Conservation (phyloP, 2,329 filamentous ascomycete genomes). For the Lecanosticta acicola region DNA sequence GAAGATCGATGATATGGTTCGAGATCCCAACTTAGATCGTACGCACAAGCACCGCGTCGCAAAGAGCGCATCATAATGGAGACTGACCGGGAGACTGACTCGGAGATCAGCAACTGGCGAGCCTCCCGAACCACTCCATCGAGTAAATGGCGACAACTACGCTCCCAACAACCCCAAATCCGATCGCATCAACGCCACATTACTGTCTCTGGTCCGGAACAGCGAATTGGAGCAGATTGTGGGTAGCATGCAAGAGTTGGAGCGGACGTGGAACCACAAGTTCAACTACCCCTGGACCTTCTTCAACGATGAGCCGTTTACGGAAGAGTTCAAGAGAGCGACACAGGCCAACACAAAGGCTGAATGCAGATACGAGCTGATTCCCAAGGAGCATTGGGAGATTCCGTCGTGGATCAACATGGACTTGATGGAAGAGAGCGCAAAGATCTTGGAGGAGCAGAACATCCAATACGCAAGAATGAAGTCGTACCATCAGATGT, state of each 20-base stretch:
- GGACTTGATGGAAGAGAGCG: slow-evolving; percentile 78
- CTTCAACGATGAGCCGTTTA: slow-evolving; percentile 93
- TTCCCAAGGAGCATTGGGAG: slow-evolving; percentile 94
- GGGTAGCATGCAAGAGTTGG: slow-evolving; percentile 82
- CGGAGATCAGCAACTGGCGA: slow-evolving; percentile 56
- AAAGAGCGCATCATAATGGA: neutral
- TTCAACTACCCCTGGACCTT: slow-evolving; percentile 99
- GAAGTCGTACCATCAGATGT: slow-evolving; percentile 97
- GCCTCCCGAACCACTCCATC: slow-evolving; percentile 68
- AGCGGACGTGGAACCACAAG: slow-evolving; percentile 94
- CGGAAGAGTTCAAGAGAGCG: slow-evolving; percentile 81
- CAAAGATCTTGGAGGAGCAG: slow-evolving; percentile 73
- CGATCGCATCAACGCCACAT: slow-evolving; percentile 84
- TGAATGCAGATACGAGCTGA: slow-evolving; percentile 76
- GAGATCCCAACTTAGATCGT: slow-evolving; percentile 86
- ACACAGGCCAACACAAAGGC: slow-evolving; percentile 82
- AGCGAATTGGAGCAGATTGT: slow-evolving; percentile 80
- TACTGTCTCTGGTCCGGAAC: slow-evolving; percentile 88
- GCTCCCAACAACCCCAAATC: slow-evolving; percentile 67
- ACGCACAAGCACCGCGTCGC: slow-evolving; percentile 36
- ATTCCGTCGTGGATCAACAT: slow-evolving; percentile 87
- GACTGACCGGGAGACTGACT: slow-evolving; percentile 1
- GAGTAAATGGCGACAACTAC: slow-evolving; percentile 68
- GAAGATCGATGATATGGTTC: slow-evolving; percentile 57
- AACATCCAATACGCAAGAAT: slow-evolving; percentile 85